Evolutionary conservation across 441 rosid species (phyloP), one percentile per base, ranked within the genome.

Genomic region (Theobroma grandiflorum): DNA sequence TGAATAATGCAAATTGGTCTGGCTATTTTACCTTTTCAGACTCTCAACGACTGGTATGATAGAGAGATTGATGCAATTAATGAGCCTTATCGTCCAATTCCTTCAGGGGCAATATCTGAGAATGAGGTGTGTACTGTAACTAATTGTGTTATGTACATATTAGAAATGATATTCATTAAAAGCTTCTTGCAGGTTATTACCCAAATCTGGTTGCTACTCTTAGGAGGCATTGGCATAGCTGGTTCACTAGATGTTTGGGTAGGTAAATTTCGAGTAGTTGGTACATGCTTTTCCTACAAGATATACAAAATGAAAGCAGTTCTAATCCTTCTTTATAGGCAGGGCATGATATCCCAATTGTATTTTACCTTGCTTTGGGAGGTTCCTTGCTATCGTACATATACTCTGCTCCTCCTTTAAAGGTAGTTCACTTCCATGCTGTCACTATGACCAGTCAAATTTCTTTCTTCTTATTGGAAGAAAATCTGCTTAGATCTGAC

Each of bases 361-460:
- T 95, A 76, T 92, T 93, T 71, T 92, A 91, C 87, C 99, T 96
- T 82, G 99, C 99, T 77, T 6, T 95, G 82, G 99, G 99, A 72
- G 99, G 99, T 77, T 96, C 99, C 74, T 90, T 96, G 81, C 83
- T 96, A 45, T 95, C 99, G 8, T 95, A 91, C 85, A 89, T 95
- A 81, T 96, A 96, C 89, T 96, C 99, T 70, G 99, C 99, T 86
- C 99, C 99, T 33, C 99, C 99, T 82, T 86, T 96, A 61, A 96
- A 96, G 98, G 99, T 93, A 83, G 80, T 74, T 76, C 14, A 61
- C 53, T 81, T 59, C 63, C 66, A 77, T 83, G 71, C 74, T 45
- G 37, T 75, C 18, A 33, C 71, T 43, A 70, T 73, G 75, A 18
- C 9, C 78, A 57, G 65, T 69, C 18, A 61, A 31, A 33, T 50